Evolutionary conservation across 179 eudicot genomes (phyloP).

Genomic region (Spergularia azorica): DNA sequence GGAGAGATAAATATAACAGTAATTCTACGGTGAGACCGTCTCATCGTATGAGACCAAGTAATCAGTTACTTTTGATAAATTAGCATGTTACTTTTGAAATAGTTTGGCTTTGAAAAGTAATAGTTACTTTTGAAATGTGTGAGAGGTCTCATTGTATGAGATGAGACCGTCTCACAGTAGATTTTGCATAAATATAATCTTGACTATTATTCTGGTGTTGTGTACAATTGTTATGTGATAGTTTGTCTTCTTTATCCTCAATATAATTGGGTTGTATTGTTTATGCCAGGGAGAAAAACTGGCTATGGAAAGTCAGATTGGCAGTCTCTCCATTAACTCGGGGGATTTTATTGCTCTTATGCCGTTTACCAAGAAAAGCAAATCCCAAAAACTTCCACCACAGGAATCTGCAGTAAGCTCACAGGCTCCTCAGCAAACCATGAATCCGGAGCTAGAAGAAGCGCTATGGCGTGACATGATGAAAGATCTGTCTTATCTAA

Average conservation of each 20-base stretch:
- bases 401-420: conserved; percentile 30
- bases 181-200: too few species aligned
- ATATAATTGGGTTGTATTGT: conserved; percentile 13
- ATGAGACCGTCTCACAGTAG: too few species aligned
- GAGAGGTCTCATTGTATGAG: too few species aligned
- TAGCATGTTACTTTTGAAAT: too few species aligned
- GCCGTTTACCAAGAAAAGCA: conserved; percentile 66
- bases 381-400: conserved; percentile 33
- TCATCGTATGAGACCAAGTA: too few species aligned
- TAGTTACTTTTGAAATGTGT: too few species aligned
- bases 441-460: conserved; percentile 46
- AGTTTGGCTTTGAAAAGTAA: too few species aligned
- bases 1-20: too few species aligned
- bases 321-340: conserved; percentile 40
- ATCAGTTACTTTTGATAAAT: too few species aligned
- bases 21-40: too few species aligned
- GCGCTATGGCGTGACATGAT: conserved; percentile 69
- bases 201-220: background rate
- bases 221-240: background rate
- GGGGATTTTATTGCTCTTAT: conserved; percentile 77
- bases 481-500: conserved; percentile 63
- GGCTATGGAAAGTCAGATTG: conserved; percentile 54
- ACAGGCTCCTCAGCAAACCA: conserved; percentile 26
- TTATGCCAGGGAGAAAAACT: conserved; percentile 64
- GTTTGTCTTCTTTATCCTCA: background rate